Base-by-base conservation (phyloP, 2,329 filamentous ascomycete genomes). In the Alternaria novae-zelandiae region DNA sequence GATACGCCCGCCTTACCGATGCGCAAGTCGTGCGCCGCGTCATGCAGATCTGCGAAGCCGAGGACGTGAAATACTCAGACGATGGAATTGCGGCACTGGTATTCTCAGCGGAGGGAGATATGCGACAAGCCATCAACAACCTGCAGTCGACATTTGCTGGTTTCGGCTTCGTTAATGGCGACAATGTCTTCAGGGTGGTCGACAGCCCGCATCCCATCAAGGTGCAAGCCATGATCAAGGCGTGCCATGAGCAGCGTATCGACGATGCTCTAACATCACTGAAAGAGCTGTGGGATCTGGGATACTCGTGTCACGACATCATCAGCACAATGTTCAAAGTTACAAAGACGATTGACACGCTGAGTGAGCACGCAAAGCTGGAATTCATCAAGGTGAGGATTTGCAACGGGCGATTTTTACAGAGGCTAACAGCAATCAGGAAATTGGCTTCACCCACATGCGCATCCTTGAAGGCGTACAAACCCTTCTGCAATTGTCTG, bases 311-410 rank as follows among this genome's bases (percentile, higher is more conserved):
- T 72, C 95, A 99, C 83, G 96, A 99, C 80, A 97, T 99, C 73
- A 96, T 99, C 80, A 96, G 92, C 82, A 99, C 95, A 65, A 99
- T 99, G 96, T 98, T 99, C 86, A 90, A 91, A 76, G 96, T 99
- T 64, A 98, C 96, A 49, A 99, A 98, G 85, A 96, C 94, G 2
- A 94, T 98, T 63, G 92, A 93, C 2, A 93, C 91, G 2, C 83
- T 99, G 60, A 96, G 93, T 70, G 96, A 99, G 82, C 94, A 98
- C 80, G 90, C 94, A 15, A 97, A 97, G 83, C 85, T 99, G 65
- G 95, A 98, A 78, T 99, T 98, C 73, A 97, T 98, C 83, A 95
- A 94, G 70, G 77, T 76, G 65, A 44, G 63, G 25, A 13, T 8
- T 23, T 2, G n/a, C 11, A n/a, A 51, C 65, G 5, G 10, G 4